Base-by-base conservation (phyloP, 768 basidiomycete species). In the Lactarius pseudohatsudake region DNA sequence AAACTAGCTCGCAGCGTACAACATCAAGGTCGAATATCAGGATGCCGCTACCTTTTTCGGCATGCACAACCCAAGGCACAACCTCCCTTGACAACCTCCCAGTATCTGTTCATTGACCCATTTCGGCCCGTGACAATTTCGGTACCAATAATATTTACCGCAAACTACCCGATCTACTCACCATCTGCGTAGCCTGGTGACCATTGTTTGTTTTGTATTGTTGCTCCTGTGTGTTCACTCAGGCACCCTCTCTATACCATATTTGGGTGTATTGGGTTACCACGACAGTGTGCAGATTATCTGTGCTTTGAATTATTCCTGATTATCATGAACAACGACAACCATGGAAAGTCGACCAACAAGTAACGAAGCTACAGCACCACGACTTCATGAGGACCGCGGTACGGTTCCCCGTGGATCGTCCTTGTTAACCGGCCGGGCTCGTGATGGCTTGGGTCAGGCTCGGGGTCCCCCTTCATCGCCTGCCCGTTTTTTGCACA, bases 291-390 rank as follows among this genome's bases (percentile, higher is more conserved):
- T 56, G 20, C 15, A 53, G 50, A 13, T 9, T 13, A 53, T 28
- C 50, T 30, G 18, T 56, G 20, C 55, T 56, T 30, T 15, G 26
- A 55, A 34, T 32, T 56, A 20, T 8, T 28, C 38, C 32, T 34
- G n/a, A 36, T 20, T 45, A 55, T 43, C 55, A 65, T 65, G 64
- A 56, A 43, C 55, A 8, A 8, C 43, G 36, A 20, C 34, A 13
- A 13, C n/a, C 41, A 67, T 56, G 62, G 30, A 54, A 63, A 54
- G 22, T 54, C 61, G 43, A 36, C 32, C 9, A 30, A 41, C 58
- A 47, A 65, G 20, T 20, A 38, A 32, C 13, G 22, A 65, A 30
- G 4, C 30, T 26, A 38, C 30, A 5, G 11, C 22, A 4, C 53
- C n/a, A 2, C 64, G 16, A 28, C 32, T 41, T 38, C 22, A 16